Evolutionary conservation across 441 rosid species (phyloP).

Genomic region (Kokia cookei): DNA sequence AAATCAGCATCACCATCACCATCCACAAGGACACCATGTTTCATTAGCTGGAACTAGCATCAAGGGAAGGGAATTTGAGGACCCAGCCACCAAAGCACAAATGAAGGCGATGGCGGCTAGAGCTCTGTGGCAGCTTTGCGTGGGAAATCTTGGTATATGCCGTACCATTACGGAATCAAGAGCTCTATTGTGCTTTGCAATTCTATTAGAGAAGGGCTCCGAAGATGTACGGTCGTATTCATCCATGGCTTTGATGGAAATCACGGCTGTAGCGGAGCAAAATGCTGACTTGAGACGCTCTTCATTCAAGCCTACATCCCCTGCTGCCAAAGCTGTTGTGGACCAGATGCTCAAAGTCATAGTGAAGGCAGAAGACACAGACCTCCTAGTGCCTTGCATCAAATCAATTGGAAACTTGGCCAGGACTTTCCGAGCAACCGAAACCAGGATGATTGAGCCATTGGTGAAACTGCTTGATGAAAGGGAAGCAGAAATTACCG

Average conservation of each 20-base stretch:
- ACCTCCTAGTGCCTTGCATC: slow-evolving; percentile 49
- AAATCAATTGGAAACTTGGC: slow-evolving; percentile 57
- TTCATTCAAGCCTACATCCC: slow-evolving; percentile 65
- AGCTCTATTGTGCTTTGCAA: slow-evolving; percentile 62
- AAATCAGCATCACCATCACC: slow-evolving; percentile 6
- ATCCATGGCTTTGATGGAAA: slow-evolving; percentile 65
- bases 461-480: slow-evolving; percentile 63
- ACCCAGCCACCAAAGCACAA: slow-evolving; percentile 46
- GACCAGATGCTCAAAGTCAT: slow-evolving; percentile 49
- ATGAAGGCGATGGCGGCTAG: slow-evolving; percentile 79
- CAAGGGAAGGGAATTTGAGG: slow-evolving; percentile 57
- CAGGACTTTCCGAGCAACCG: slow-evolving; percentile 65
- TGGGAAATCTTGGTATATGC: slow-evolving; percentile 48
- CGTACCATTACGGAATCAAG: slow-evolving; percentile 64
- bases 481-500: slow-evolving; percentile 43
- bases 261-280: slow-evolving; percentile 56
- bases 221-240: slow-evolving; percentile 58
- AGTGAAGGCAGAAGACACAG: slow-evolving; percentile 48
- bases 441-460: slow-evolving; percentile 58
- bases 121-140: slow-evolving; percentile 61
- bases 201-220: slow-evolving; percentile 57
- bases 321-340: slow-evolving; percentile 69
- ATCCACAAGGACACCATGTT: slow-evolving; percentile 21
- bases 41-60: slow-evolving; percentile 46
- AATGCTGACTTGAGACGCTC: slow-evolving; percentile 52